Evolutionary conservation across 768 basidiomycete genomes (phyloP), one percentile per base, ranked within the genome.

Genomic region (Lenzites betulinus): DNA sequence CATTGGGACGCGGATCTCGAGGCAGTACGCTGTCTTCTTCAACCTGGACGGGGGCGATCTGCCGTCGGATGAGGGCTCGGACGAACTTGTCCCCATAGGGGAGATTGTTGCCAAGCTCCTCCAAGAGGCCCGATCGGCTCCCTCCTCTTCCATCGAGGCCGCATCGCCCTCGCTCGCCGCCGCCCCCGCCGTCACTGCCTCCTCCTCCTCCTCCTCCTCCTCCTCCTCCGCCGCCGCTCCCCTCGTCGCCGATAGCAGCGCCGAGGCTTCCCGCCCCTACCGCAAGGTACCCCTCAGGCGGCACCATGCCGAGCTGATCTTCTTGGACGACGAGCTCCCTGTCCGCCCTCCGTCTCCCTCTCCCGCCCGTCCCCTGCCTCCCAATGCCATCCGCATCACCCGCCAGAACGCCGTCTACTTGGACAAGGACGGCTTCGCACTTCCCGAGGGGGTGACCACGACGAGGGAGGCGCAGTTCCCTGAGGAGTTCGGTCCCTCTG

Each of bases 21-120:
- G 56, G 56, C 56, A 58, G 56, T 42, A 58, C 47, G 56, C 56
- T n/a, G 56, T 26, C 39, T 25, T 58, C 48, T 51, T 58, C 56
- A 39, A 51, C 48, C 25, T 30, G 39, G 30, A 51, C 26, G 56
- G 48, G 18, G 18, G 18, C 26, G 25, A 28, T 6, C n/a, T 58
- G 1, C 56, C 48, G n/a, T 18, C n/a, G 20, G 48, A 39, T 39
- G 48, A 58, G 20, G 56, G 39, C 18, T 25, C n/a, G 18, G 56
- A 22, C 39, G 48, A 50, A 39, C 48, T 43, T 15, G 48, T 33
- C 38, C 56, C 48, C 48, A 58, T 58, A 11, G 56, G 56, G 48
- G 56, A 58, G 39, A 22, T 33, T 3, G 56, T 51, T 47, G 56
- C 56, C 47, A 50, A 39, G 39, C 50, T 58, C 41, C 56, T 58